Conservation (phyloP, 139 green algal genomes). For the Parachlorella kessleri region DNA sequence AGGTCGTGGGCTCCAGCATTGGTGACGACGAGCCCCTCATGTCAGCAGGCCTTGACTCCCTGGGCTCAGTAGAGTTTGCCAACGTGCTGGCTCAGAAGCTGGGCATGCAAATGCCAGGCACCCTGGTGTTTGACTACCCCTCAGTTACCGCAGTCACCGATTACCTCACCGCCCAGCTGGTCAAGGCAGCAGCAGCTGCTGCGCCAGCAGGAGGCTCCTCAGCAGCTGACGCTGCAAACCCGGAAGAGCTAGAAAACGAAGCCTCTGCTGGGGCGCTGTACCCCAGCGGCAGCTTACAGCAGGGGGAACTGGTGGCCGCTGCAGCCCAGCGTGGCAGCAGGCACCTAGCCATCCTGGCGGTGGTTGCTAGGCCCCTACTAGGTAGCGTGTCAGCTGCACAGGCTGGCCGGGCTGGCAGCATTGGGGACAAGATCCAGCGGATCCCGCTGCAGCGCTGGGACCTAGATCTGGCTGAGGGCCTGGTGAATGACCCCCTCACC, state of each 20-base stretch:
- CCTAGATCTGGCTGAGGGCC: constrained; percentile 25
- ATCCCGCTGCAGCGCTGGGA: constrained; percentile 62
- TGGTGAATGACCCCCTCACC: constrained; percentile 12
- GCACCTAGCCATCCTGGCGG: constrained; percentile 10
- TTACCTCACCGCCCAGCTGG: constrained; percentile 26
- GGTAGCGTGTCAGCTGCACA: too few species aligned
- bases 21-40: constrained; percentile 60
- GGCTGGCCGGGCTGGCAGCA: background rate
- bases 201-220: background rate
- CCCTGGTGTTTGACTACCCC: constrained; percentile 79
- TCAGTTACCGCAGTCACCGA: constrained; percentile 30
- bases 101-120: constrained; percentile 57
- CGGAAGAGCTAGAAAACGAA: background rate
- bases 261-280: background rate
- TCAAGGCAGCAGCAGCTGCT: constrained; percentile 7
- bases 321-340: background rate
- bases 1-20: constrained; percentile 35
- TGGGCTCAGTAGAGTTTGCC: constrained; percentile 57
- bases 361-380: background rate
- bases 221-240: background rate
- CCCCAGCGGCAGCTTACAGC: background rate
- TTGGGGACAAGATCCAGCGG: constrained; percentile 26
- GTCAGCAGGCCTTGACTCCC: constrained; percentile 65
- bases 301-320: background rate
- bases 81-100: constrained; percentile 70